phyloP scores from a whole-genome alignment of 2,329 filamentous ascomycete species.

The Ophiocordyceps camponoti-leonardi region DNA sequence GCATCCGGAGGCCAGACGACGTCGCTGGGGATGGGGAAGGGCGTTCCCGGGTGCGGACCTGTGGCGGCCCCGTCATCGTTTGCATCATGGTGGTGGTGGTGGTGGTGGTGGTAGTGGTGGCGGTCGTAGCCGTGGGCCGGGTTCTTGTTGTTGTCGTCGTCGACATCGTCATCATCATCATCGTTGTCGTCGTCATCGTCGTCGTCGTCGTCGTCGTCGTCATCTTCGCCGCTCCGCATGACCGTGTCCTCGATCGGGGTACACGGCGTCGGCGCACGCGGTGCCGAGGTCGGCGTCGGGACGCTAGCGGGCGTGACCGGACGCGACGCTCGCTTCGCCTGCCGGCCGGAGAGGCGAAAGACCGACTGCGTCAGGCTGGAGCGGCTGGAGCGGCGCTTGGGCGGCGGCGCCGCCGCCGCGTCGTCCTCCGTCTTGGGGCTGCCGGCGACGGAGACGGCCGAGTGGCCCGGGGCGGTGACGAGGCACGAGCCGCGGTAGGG shows the following conservation, averaged over 20 bases:
- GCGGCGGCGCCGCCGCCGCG: too few relatives aligned
- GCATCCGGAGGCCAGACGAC: constrained; percentile 19
- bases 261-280: neutral
- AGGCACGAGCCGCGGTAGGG: constrained; percentile 19
- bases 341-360: constrained; percentile 14
- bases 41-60: constrained; percentile 23
- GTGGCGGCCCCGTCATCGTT: too few relatives aligned
- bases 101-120: too few relatives aligned
- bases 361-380: constrained; percentile 12
- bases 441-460: constrained; percentile 4
- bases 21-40: constrained; percentile 21
- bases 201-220: neutral
- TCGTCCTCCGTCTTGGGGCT: constrained; percentile 12
- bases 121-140: too few relatives aligned
- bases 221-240: constrained; percentile 10
- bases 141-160: too few relatives aligned
- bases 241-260: constrained; percentile 8
- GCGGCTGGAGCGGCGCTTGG: constrained; percentile 10
- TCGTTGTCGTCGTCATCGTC: neutral
- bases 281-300: neutral
- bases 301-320: constrained; percentile 15
- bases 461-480: constrained; percentile 15
- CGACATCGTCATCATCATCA: constrained; percentile 10
- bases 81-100: too few relatives aligned
- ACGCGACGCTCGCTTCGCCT: constrained; percentile 17